phyloP scores from a whole-genome alignment of 257 asterid species.

The Capsicum chinense region DNA sequence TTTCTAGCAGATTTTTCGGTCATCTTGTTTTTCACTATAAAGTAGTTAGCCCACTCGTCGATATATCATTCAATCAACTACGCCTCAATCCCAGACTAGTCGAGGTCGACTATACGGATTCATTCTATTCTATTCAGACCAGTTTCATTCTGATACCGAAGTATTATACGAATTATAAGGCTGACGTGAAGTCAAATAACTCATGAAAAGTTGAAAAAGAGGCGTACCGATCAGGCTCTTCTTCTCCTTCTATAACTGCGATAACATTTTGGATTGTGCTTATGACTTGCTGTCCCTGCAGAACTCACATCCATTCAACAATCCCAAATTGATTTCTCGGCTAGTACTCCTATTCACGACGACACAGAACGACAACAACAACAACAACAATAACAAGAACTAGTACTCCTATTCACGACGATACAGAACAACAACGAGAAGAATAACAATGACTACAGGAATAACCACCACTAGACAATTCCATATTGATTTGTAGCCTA shows the following conservation, averaged over 20 bases:
- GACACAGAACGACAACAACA: too few species aligned
- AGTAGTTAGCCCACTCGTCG: background rate
- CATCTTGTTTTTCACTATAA: background rate
- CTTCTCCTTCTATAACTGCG: conserved; percentile 77
- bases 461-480: too few species aligned
- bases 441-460: too few species aligned
- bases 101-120: background rate
- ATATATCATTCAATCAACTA: background rate
- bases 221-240: conserved; percentile 81
- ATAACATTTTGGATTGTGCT: conserved; percentile 81
- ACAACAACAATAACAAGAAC: too few species aligned
- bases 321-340: background rate
- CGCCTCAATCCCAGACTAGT: background rate
- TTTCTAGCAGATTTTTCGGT: background rate
- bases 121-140: background rate
- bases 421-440: too few species aligned
- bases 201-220: conserved; percentile 12
- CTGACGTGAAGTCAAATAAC: background rate
- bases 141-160: background rate
- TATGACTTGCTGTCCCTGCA: conserved; percentile 82
- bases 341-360: too few species aligned
- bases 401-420: background rate
- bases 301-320: conserved; percentile 27
- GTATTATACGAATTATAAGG: background rate
- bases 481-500: too few species aligned